These are phyloP conservation scores for Plasmodium billcollinsi DNA, from an alignment of 169 alveolate genomes.

Conservation along the genomic window DNA sequence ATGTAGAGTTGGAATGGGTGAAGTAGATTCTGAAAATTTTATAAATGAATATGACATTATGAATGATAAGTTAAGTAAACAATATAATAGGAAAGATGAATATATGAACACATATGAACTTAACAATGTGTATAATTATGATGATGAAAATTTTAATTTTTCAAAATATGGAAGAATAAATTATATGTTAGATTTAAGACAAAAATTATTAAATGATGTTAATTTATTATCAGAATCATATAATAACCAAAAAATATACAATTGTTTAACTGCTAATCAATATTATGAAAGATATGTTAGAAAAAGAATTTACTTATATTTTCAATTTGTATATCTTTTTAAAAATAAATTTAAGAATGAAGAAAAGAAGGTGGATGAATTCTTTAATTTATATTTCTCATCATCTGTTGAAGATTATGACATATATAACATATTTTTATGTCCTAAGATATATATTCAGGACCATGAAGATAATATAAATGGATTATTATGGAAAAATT, in stretches of 20 bases:
- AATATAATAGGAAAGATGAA: neutral
- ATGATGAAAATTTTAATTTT: slow-evolving; percentile 82
- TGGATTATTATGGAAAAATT: slow-evolving; percentile 17
- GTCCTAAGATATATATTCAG: slow-evolving; percentile 63
- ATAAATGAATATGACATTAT: slow-evolving; percentile 61
- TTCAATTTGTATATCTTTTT: slow-evolving; percentile 28
- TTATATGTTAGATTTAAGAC: slow-evolving; percentile 86
- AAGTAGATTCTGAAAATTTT: slow-evolving; percentile 85
- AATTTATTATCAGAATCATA: slow-evolving; percentile 78
- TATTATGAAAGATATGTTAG: slow-evolving; percentile 78
- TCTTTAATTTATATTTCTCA: slow-evolving; percentile 31
- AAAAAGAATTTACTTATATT: slow-evolving; percentile 56
- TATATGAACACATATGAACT: neutral
- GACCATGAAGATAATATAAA: slow-evolving; percentile 1
- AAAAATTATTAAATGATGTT: slow-evolving; percentile 81
- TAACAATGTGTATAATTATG: slow-evolving; percentile 60
- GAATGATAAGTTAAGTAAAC: slow-evolving; percentile 31
- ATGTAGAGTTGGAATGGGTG: slow-evolving; percentile 94
- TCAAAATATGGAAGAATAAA: slow-evolving; percentile 92
- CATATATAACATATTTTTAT: slow-evolving; percentile 52
- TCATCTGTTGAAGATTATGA: slow-evolving; percentile 52
- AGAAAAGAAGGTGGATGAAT: neutral
- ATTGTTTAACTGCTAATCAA: slow-evolving; percentile 78
- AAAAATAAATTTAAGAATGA: slow-evolving; percentile 16
- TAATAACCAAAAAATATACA: slow-evolving; percentile 77